Evolutionary conservation across 768 basidiomycete genomes (phyloP).

Genomic region (Pleurotus ostreatus): DNA sequence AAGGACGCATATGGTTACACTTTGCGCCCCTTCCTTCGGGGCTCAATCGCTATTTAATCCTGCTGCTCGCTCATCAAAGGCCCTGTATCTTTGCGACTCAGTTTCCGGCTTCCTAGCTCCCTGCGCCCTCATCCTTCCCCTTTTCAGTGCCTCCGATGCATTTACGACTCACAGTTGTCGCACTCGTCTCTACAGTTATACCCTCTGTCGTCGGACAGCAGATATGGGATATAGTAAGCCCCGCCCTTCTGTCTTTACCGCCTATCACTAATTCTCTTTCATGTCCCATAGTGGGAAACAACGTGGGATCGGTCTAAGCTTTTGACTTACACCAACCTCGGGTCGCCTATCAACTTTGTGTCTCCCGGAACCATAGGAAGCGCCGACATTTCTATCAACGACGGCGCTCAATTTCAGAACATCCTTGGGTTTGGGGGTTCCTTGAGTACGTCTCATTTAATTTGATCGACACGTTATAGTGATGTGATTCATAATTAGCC

Average conservation of each 20-base stretch:
- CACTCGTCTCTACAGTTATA: background rate
- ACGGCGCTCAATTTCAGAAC: constrained; percentile 48
- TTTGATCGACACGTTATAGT: background rate
- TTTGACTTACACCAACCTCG: constrained; percentile 41
- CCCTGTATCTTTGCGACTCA: no score
- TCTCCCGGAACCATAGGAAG: constrained; percentile 50
- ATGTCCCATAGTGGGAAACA: constrained; percentile 48
- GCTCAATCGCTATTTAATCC: no score
- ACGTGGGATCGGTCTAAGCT: constrained; percentile 48
- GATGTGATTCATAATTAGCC: constrained; percentile 32
- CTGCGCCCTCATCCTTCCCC: no score
- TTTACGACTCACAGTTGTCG: background rate
- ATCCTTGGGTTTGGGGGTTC: constrained; percentile 66
- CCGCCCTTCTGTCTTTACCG: constrained; percentile 1
- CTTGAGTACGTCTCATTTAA: constrained; percentile 40
- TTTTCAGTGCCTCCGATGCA: no score
- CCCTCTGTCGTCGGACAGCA: constrained; percentile 25
- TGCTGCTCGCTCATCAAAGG: no score
- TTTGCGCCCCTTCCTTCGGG: no score
- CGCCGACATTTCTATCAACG: constrained; percentile 64
- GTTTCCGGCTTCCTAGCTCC: no score
- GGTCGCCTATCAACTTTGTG: constrained; percentile 49
- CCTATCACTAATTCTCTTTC: background rate
- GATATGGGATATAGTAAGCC: constrained; percentile 49
- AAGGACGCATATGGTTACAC: no score